phyloP scores from a whole-genome alignment of 2,329 filamentous ascomycete species.

The Fusarium praegraminearum region DNA sequence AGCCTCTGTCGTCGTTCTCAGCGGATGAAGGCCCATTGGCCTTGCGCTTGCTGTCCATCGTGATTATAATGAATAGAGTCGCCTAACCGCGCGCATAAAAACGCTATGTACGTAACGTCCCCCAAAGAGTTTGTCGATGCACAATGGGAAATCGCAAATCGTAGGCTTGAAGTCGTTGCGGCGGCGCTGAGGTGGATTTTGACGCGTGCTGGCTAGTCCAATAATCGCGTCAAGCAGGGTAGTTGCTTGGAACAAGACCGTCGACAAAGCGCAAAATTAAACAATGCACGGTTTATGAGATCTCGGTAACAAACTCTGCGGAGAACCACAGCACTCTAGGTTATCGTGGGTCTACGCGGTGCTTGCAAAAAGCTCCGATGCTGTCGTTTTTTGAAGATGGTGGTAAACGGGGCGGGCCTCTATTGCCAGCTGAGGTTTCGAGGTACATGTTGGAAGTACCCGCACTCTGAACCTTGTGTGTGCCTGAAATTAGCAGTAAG shows the following conservation, averaged over 20 bases:
- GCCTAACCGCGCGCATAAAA: constrained; percentile 49
- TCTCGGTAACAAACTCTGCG: background rate
- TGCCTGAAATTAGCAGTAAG: constrained; percentile 49
- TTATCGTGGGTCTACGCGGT: constrained; percentile 32
- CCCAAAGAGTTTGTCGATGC: constrained; percentile 31
- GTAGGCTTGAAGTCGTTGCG: constrained; percentile 32
- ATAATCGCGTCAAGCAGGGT: constrained; percentile 46
- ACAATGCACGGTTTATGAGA: background rate
- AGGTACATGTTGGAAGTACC: constrained; percentile 47
- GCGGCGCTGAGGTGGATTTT: constrained; percentile 46
- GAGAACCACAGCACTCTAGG: constrained; percentile 10
- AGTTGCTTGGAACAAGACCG: constrained; percentile 7
- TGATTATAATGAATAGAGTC: constrained; percentile 43
- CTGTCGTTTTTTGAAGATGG: constrained; percentile 41
- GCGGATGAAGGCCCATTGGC: constrained; percentile 59
- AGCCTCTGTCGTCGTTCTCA: constrained; percentile 65
- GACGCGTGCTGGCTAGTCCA: constrained; percentile 47
- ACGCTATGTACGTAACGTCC: constrained; percentile 11
- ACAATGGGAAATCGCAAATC: constrained; percentile 48
- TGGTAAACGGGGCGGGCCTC: constrained; percentile 37
- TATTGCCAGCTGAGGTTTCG: constrained; percentile 35
- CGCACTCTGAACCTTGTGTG: constrained; percentile 31
- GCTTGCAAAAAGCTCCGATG: constrained; percentile 29
- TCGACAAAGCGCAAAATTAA: constrained; percentile 7
- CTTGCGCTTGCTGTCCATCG: constrained; percentile 70